Evolutionary conservation across 495 filamentous ascomycete species (phyloP).

Genomic region (Lindgomyces ingoldianus): DNA sequence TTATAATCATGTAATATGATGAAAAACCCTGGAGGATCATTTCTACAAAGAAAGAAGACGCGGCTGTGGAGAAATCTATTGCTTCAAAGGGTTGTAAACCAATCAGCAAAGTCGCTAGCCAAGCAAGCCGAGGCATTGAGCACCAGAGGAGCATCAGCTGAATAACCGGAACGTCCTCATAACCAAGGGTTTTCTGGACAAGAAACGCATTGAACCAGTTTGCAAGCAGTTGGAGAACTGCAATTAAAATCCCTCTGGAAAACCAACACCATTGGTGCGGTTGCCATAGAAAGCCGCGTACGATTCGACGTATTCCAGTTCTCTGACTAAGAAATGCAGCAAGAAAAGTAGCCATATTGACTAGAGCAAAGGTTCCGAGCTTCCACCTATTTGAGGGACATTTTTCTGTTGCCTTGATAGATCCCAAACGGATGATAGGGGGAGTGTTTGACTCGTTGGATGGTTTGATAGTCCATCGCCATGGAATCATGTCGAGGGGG

Average conservation of each 20-base stretch:
- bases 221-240: conserved; percentile 10
- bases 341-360: conserved; percentile 11
- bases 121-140: conserved; percentile 21
- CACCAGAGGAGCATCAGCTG: conserved; percentile 21
- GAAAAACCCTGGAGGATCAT: conserved; percentile 14
- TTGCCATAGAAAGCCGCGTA: not conserved
- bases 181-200: conserved; percentile 6
- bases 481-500: conserved; percentile 17
- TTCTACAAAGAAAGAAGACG: conserved; percentile 9
- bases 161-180: conserved; percentile 6
- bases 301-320: not conserved
- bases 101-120: conserved; percentile 4
- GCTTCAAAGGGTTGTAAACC: not conserved
- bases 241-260: conserved; percentile 1
- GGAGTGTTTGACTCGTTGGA: not conserved
- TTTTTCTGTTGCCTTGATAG: no score
- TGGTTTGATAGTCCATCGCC: conserved; percentile 13
- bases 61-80: not conserved
- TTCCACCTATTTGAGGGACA: conserved; percentile 2
- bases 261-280: conserved; percentile 4
- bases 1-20: conserved; percentile 8
- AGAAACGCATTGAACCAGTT: conserved; percentile 8
- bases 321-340: not conserved
- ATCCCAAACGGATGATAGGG: no score
- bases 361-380: conserved; percentile 12